phyloP scores from a whole-genome alignment of 768 basidiomycete genomes.

The Rhizopogon vesiculosus region DNA sequence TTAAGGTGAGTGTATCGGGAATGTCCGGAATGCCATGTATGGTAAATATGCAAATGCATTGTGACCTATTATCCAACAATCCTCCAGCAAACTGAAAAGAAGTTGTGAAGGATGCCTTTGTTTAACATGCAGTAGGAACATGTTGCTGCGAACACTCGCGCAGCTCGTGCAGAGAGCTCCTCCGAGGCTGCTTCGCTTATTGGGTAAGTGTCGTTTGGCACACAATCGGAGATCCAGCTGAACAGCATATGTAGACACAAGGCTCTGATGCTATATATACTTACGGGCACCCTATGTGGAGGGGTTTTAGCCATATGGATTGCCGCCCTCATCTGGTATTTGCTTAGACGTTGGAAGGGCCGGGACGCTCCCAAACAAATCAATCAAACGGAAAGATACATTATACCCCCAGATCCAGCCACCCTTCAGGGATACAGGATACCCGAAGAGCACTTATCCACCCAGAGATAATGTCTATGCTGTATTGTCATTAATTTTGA shows the following conservation, averaged over 20 bases:
- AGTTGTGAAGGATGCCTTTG: neutral
- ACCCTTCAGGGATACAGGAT: conserved; percentile 43
- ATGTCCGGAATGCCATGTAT: no score
- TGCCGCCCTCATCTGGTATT: conserved; percentile 53
- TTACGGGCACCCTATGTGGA: conserved; percentile 57
- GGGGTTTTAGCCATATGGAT: conserved; percentile 40
- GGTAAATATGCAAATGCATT: neutral
- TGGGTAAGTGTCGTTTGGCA: conserved; percentile 24
- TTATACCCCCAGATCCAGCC: conserved; percentile 67
- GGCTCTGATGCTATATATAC: conserved; percentile 47
- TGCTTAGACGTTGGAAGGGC: conserved; percentile 49
- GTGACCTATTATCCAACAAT: neutral
- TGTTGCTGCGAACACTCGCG: neutral
- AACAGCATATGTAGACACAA: conserved; percentile 34
- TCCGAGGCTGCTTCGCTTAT: conserved; percentile 36
- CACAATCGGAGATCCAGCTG: neutral
- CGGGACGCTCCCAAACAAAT: conserved; percentile 36
- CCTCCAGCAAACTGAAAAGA: neutral
- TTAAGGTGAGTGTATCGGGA: no score
- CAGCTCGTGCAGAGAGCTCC: conserved; percentile 22
- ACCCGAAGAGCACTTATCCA: conserved; percentile 31
- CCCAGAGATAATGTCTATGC: neutral
- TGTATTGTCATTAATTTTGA: no score
- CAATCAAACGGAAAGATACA: conserved; percentile 38
- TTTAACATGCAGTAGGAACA: neutral